Evolutionary conservation across 371 early-diverging fungal genomes (phyloP).

Genomic region (Dinochytrium kinnereticum): DNA sequence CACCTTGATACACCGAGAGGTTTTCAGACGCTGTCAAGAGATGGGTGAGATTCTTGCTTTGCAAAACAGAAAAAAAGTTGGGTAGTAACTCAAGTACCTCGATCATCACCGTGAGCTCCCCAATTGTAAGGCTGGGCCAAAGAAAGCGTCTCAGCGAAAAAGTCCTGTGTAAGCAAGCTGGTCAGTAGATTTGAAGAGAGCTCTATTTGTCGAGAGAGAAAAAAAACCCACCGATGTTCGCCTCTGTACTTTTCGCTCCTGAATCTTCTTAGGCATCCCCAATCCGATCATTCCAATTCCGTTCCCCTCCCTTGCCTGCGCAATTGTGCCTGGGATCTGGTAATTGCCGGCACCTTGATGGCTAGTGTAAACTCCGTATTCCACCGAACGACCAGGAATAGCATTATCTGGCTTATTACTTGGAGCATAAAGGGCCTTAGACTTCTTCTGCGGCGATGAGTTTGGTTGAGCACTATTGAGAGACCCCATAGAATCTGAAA

Average conservation of each 20-base stretch:
- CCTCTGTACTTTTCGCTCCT: conserved; percentile 33
- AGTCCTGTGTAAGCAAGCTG: conserved; percentile 38
- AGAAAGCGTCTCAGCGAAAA: conserved; percentile 55
- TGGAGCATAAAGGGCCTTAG: too few relatives aligned
- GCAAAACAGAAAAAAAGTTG: not conserved
- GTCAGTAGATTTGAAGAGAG: conserved; percentile 3
- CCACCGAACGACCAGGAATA: too few relatives aligned
- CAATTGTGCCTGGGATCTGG: conserved; percentile 7
- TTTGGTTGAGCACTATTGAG: too few relatives aligned
- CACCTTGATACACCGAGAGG: not conserved
- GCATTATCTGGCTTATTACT: too few relatives aligned
- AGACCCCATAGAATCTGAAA: not conserved
- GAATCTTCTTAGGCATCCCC: conserved; percentile 32
- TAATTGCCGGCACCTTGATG: conserved; percentile 14
- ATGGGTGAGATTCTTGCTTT: not conserved
- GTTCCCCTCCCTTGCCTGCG: conserved; percentile 1
- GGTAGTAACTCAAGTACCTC: not conserved
- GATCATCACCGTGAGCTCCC: not conserved
- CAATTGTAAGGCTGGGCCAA: conserved; percentile 27
- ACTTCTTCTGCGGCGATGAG: too few relatives aligned
- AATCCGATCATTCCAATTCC: conserved; percentile 25
- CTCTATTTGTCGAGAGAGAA: too few relatives aligned
- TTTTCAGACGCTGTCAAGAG: not conserved
- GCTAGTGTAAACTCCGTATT: too few relatives aligned
- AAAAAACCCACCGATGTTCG: conserved; percentile 36